phyloP scores from a whole-genome alignment of 768 basidiomycete genomes.

The Chalciporus chontae region DNA sequence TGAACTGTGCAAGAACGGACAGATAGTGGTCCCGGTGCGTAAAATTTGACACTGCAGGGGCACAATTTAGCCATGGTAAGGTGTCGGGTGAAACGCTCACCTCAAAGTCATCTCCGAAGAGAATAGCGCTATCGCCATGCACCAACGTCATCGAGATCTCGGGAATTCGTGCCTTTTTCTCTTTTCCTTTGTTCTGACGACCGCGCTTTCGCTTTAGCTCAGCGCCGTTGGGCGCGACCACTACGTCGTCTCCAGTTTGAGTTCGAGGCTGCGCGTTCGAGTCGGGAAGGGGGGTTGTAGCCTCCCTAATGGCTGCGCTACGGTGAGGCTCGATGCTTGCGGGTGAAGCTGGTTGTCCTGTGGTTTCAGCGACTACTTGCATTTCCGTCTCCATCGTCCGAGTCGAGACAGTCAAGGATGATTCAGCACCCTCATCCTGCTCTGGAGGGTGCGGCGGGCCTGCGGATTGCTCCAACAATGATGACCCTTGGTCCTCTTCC shows the following conservation, averaged over 20 bases:
- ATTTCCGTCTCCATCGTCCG: not conserved
- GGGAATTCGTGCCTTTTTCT: constrained; percentile 13
- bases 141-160: constrained; percentile 33
- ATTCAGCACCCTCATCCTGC: not conserved
- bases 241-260: not conserved
- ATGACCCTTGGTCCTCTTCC: constrained; percentile 7
- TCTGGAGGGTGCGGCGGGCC: constrained; percentile 1
- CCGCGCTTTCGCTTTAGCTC: not conserved
- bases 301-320: not conserved
- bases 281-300: too few relatives aligned
- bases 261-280: too few relatives aligned
- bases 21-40: constrained; percentile 29
- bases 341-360: not conserved
- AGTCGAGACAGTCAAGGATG: not conserved
- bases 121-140: constrained; percentile 37
- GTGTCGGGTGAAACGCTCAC: constrained; percentile 25
- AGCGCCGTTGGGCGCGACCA: not conserved
- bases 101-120: constrained; percentile 39
- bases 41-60: constrained; percentile 24
- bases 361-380: constrained; percentile 2
- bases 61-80: constrained; percentile 3
- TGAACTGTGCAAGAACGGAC: constrained; percentile 18
- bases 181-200: constrained; percentile 19
- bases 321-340: not conserved
- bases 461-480: not conserved